A percentile compares a stretch with the other conserved stretches of the same genome.
Evolutionary conservation across 352 stramenopile species (phyloP).

Genomic region (Phytophthora boehmeriae): DNA sequence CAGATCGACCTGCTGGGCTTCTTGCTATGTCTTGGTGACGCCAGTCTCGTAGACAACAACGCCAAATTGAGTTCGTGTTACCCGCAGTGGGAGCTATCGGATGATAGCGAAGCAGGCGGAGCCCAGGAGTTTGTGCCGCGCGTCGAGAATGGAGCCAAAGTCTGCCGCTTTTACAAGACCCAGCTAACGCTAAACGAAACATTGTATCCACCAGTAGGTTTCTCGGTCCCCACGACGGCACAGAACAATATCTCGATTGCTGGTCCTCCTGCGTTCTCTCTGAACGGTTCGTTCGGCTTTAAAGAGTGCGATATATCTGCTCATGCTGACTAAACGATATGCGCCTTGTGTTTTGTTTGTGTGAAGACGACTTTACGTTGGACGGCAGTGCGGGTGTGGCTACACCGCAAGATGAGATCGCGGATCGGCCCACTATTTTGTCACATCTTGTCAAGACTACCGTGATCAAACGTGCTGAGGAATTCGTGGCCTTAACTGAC

Average conservation of each 20-base stretch:
- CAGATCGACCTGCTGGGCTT: slow-evolving; percentile 81
- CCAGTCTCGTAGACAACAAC: slow-evolving; percentile 54
- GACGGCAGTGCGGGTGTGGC: slow-evolving; percentile 28
- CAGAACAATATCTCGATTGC: slow-evolving; percentile 25
- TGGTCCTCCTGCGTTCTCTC: slow-evolving; percentile 34
- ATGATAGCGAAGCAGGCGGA: slow-evolving; percentile 25
- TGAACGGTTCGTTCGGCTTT: slow-evolving; percentile 35
- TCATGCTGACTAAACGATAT: slow-evolving; percentile 15
- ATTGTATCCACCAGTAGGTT: slow-evolving; percentile 80
- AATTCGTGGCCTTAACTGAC: slow-evolving; percentile 46
- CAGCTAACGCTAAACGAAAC: slow-evolving; percentile 79
- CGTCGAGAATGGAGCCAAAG: slow-evolving; percentile 62
- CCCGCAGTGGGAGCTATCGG: slow-evolving; percentile 55
- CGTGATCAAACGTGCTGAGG: slow-evolving; percentile 77
- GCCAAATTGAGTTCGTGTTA: slow-evolving; percentile 72
- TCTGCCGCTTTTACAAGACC: slow-evolving; percentile 80
- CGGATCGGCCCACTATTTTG: slow-evolving; percentile 51
- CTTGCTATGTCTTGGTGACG: slow-evolving; percentile 62
- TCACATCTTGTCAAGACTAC: slow-evolving; percentile 77
- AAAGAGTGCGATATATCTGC: background rate
- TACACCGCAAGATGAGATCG: slow-evolving; percentile 21
- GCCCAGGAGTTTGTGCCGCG: slow-evolving; percentile 20
- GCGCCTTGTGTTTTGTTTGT: slow-evolving; percentile 7
- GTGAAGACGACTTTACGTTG: slow-evolving; percentile 51
- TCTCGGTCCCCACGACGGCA: slow-evolving; percentile 42